phyloP scores from a whole-genome alignment of 2,329 filamentous ascomycete genomes.

The Neofusicoccum sp. region DNA sequence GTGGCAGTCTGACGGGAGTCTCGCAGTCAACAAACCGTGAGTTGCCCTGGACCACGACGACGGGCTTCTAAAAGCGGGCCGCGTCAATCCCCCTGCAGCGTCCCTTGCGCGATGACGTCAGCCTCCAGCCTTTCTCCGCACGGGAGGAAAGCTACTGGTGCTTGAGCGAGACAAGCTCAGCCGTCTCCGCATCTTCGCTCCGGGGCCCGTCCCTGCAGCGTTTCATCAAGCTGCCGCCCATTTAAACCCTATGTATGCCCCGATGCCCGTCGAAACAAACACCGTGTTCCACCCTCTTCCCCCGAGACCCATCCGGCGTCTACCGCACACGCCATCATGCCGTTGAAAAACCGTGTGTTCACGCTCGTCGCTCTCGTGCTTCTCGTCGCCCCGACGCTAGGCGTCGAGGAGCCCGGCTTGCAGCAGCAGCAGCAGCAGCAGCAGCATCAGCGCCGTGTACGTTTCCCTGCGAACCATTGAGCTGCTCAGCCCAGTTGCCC shows the following conservation, averaged over 20 bases:
- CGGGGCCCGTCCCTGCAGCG: neutral
- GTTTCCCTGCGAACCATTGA: neutral
- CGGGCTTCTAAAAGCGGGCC: neutral
- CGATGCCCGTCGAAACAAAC: neutral
- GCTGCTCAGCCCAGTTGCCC: neutral
- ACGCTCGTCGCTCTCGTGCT: neutral
- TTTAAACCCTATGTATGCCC: neutral
- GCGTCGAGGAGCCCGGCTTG: neutral
- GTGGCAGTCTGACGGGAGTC: too few relatives aligned
- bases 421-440: too few relatives aligned
- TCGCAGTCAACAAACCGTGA: neutral
- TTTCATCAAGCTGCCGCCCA: neutral
- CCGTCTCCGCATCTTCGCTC: neutral
- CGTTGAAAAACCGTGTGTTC: neutral
- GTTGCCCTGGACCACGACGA: neutral
- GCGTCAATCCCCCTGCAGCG: neutral
- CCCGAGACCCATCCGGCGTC: neutral
- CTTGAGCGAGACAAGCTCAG: constrained; percentile 5
- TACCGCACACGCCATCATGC: neutral
- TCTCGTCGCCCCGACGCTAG: neutral
- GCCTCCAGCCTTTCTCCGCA: neutral
- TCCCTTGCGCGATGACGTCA: neutral
- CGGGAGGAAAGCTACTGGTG: neutral
- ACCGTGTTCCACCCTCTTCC: neutral
- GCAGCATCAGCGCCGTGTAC: neutral